A percentile compares a stretch with the other conserved stretches of the same genome.
phyloP scores from a whole-genome alignment of 1,284 basidiomycete species.

The Boletus semigastroideus region DNA sequence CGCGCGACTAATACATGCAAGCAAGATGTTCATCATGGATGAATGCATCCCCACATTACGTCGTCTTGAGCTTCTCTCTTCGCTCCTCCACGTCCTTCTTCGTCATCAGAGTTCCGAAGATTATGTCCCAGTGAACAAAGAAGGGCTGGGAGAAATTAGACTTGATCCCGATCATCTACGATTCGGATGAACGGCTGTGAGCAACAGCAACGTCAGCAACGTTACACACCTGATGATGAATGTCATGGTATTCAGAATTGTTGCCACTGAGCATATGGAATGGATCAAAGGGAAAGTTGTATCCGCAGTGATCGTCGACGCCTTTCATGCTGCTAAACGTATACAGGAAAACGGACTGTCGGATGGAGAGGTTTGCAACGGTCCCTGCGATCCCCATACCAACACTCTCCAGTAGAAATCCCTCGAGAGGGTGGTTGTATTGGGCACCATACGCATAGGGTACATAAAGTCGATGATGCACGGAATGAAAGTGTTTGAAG shows the following conservation, averaged over 20 bases:
- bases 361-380: slow-evolving; percentile 69
- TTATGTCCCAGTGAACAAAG: slow-evolving; percentile 83
- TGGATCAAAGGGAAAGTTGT: slow-evolving; percentile 86
- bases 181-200: background rate
- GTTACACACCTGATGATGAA: slow-evolving; percentile 85
- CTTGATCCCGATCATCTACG: slow-evolving; percentile 86
- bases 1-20: too few species aligned
- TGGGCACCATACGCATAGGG: slow-evolving; percentile 97
- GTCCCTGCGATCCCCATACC: slow-evolving; percentile 81
- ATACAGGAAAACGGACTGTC: slow-evolving; percentile 89
- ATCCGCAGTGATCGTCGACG: slow-evolving; percentile 97
- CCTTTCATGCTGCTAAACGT: slow-evolving; percentile 88
- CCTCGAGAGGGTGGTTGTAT: slow-evolving; percentile 98
- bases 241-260: slow-evolving; percentile 97
- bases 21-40: background rate
- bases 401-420: slow-evolving; percentile 86
- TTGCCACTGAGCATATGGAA: slow-evolving; percentile 86
- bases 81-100: slow-evolving; percentile 60
- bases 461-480: slow-evolving; percentile 95
- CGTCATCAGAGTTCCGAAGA: slow-evolving; percentile 84
- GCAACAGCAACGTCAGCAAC: background rate
- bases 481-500: slow-evolving; percentile 91
- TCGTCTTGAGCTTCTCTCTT: slow-evolving; percentile 34
- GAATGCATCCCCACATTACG: slow-evolving; percentile 5
- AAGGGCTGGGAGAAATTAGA: slow-evolving; percentile 96